Evolutionary conservation across 2,329 filamentous ascomycete genomes (phyloP), one percentile per base, ranked within the genome.

Genomic region (Podosphaera fusca): DNA sequence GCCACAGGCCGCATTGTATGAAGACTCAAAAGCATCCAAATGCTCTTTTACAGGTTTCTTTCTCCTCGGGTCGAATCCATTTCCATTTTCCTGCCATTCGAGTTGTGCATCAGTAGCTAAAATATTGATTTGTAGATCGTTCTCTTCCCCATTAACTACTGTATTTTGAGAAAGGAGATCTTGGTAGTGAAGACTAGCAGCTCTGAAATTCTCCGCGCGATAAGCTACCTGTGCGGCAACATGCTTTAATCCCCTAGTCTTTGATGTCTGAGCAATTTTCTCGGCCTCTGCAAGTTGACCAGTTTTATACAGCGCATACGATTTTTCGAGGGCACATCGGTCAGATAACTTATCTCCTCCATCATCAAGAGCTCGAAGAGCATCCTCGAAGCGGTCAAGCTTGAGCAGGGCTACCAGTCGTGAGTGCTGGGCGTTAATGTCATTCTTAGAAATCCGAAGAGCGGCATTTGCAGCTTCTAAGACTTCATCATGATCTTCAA

Each of bases 221-320:
- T 92, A 92, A 47, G 83, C 81, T 29, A 81, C 73, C 69, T 83
- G 80, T n/a, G 78, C 80, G 45, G 75, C 75, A 14, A 82, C 68
- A 66, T 82, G 80, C 55, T 64, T 63, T 52, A 67, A 55, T 0
- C 64, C 64, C 45, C 67, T 64, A 36, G 56, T 61, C 1, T 60
- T 58, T n/a, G 57, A 57, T 29, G 57, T 58, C 8, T 60, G 55
- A 6, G 57, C 61, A 9, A 71, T 62, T 14, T 69, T 64, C 21
- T 76, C 74, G 29, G 86, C 85, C 58, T 82, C 81, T 29, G 75
- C 72, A 1, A 87, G 75, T 61, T 80, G 75, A 31, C 85, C 84
- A 0, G 79, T 77, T 72, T 89, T 92, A 71, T 92, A 94, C 29
- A 89, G 75, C n/a, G 84, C 82, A 71, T 94, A 94, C 1, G 84